Evolutionary conservation across 257 asterid genomes (phyloP).

Genomic region (Eucommia ulmoides): DNA sequence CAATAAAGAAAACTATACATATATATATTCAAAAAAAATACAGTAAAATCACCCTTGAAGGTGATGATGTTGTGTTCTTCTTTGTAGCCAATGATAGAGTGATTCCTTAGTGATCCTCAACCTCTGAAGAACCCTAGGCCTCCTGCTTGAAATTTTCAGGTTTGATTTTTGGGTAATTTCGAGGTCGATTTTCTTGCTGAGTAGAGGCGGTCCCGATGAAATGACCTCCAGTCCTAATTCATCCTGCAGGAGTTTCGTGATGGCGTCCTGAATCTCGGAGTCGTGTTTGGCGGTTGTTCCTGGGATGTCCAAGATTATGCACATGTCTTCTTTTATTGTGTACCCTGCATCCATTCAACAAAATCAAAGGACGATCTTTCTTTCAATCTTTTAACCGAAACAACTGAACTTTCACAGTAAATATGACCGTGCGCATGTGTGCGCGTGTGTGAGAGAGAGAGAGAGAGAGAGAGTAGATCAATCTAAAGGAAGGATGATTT

Average conservation of each 20-base stretch:
- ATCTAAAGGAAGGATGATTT: neutral
- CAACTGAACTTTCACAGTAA: neutral
- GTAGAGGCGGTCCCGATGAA: slow-evolving; percentile 25
- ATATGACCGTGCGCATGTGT: neutral
- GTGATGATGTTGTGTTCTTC: too few relatives aligned
- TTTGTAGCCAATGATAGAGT: too few relatives aligned
- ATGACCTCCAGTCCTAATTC: slow-evolving; percentile 70
- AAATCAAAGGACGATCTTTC: neutral
- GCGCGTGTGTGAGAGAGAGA: neutral
- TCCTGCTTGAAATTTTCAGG: too few relatives aligned
- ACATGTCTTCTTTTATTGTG: slow-evolving; percentile 50
- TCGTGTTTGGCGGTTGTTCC: slow-evolving; percentile 15
- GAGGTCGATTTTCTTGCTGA: too few relatives aligned
- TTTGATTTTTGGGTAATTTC: too few relatives aligned
- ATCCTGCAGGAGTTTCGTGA: slow-evolving; percentile 43
- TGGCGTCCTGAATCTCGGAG: slow-evolving; percentile 38
- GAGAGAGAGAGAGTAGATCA: neutral
- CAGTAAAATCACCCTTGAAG: too few relatives aligned
- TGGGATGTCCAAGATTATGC: slow-evolving; percentile 34
- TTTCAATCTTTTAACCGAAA: too few relatives aligned
- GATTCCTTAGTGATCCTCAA: too few relatives aligned
- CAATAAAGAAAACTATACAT: too few relatives aligned
- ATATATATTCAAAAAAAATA: too few relatives aligned
- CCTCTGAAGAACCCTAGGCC: too few relatives aligned
- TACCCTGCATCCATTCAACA: slow-evolving; percentile 36